Base-by-base conservation (phyloP, 2,329 filamentous ascomycete genomes). In the Eurotiales sp. region DNA sequence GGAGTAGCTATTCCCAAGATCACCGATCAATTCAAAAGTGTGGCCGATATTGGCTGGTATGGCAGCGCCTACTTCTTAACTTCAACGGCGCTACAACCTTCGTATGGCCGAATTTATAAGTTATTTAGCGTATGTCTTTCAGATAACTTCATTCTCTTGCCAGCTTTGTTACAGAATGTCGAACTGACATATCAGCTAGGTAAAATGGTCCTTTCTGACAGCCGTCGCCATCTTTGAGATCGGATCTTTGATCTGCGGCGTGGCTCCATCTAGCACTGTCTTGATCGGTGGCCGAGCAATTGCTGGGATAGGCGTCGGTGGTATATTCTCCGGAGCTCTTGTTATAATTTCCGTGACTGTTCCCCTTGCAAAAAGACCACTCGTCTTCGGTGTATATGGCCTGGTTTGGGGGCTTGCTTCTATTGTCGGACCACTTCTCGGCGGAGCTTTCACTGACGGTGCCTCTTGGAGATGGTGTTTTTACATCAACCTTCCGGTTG, bases 401-500 rank as follows among this genome's bases (percentile, higher is more conserved):
- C 64, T 63, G 1, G 70, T 70, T 56, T 76, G 71, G 53, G 73
- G 70, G 2, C 66, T 75, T 55, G 65, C 70, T 1, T 71, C 68
- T 46, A 64, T 73, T 14, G 67, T 64, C n/a, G 71, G 70, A 19
- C 71, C 71, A 23, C 56, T 77, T 45, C 61, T 52, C 7, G 74
- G 74, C 4, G 69, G 69, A 47, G 69, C 63, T 29, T 69, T 72
- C 45, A 71, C 69, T 5, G 59, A 65, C 23, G 47, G 60, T 22
- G 48, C 66, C 7, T 68, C 71, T 14, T 77, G 75, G 74, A 60
- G 76, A 12, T 77, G 74, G 73, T 78, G 66, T 53, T 76, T 77
- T 63, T 78, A 74, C 52, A 79, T 81, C 62, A 81, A 82, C 56
- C 66, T 81, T 2, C 78, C 78, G 0, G 70, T 81, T 25, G 65